Percentiles rank a stretch among this genome's conserved stretches.
phyloP scores from a whole-genome alignment of 352 stramenopile genomes.

The Pythium sukuiense region DNA sequence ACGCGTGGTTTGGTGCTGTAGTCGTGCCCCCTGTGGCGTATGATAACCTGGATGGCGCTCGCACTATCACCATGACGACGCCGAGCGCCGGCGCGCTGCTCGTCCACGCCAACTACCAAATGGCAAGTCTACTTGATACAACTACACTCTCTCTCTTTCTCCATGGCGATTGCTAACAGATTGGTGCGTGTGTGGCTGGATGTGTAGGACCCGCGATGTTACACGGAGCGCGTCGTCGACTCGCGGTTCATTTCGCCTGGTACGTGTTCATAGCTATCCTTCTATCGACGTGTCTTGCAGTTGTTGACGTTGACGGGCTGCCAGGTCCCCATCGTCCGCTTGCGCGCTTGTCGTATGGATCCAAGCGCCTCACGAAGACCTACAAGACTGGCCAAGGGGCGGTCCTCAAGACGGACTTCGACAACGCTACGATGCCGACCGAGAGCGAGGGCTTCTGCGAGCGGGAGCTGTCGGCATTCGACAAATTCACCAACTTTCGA shows the following conservation, averaged over 20 bases:
- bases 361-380: constrained; percentile 34
- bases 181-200: neutral
- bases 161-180: too few species aligned
- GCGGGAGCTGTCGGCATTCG: constrained; percentile 42
- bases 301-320: neutral
- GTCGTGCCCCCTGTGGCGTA: constrained; percentile 51
- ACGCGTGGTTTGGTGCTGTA: constrained; percentile 12
- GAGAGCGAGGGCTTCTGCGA: constrained; percentile 63
- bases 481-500: constrained; percentile 42
- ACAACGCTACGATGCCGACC: constrained; percentile 32
- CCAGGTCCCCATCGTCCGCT: constrained; percentile 38
- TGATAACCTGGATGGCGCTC: constrained; percentile 53
- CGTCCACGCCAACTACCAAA: constrained; percentile 51
- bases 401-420: constrained; percentile 45
- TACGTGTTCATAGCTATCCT: constrained; percentile 11
- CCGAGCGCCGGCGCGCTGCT: constrained; percentile 46
- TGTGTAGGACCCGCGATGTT: constrained; percentile 51
- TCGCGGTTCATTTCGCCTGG: constrained; percentile 48
- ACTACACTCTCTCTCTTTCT: too few species aligned
- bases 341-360: constrained; percentile 49
- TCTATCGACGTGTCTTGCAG: neutral
- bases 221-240: constrained; percentile 55
- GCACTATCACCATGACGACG: constrained; percentile 37
- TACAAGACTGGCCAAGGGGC: constrained; percentile 47
- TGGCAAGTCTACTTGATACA: constrained; percentile 21